phyloP scores from a whole-genome alignment of 768 basidiomycete genomes.

The Coprinellus aureogranulatus region DNA sequence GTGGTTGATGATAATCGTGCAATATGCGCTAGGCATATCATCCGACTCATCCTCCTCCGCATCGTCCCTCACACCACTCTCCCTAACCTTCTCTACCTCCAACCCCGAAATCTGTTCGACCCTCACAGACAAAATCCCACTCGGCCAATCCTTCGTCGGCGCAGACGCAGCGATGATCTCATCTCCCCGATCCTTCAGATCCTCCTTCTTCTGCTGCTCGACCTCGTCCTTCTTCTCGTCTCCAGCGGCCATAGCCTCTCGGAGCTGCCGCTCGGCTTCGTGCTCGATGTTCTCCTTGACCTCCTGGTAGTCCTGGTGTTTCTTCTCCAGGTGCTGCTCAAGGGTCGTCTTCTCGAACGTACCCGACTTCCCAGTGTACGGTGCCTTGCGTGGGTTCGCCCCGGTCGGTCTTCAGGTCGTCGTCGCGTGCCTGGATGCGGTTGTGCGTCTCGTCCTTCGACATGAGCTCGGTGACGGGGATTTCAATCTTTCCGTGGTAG shows the following conservation, averaged over 20 bases:
- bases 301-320: conserved; percentile 32
- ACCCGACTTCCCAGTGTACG: conserved; percentile 46
- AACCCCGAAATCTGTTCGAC: conserved; percentile 67
- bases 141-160: conserved; percentile 61
- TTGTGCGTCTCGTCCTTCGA: conserved; percentile 38
- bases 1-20: conserved; percentile 45
- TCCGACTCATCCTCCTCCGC: conserved; percentile 51
- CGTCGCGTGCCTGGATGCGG: conserved; percentile 43
- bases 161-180: conserved; percentile 44
- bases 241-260: conserved; percentile 23
- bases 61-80: conserved; percentile 53
- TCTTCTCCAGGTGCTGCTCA: conserved; percentile 29
- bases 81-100: conserved; percentile 52
- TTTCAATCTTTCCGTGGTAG: conserved; percentile 46
- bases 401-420: conserved; percentile 35
- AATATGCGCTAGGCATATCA: conserved; percentile 67
- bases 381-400: conserved; percentile 32
- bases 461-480: conserved; percentile 37
- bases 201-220: conserved; percentile 36
- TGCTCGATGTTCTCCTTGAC: conserved; percentile 36
- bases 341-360: conserved; percentile 49
- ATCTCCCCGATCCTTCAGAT: conserved; percentile 33
- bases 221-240: conserved; percentile 40
- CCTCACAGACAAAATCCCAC: conserved; percentile 62
- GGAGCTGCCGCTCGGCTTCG: conserved; percentile 24